Evolutionary conservation across 495 filamentous ascomycete species (phyloP).

Genomic region (Bryoglossum gracile): DNA sequence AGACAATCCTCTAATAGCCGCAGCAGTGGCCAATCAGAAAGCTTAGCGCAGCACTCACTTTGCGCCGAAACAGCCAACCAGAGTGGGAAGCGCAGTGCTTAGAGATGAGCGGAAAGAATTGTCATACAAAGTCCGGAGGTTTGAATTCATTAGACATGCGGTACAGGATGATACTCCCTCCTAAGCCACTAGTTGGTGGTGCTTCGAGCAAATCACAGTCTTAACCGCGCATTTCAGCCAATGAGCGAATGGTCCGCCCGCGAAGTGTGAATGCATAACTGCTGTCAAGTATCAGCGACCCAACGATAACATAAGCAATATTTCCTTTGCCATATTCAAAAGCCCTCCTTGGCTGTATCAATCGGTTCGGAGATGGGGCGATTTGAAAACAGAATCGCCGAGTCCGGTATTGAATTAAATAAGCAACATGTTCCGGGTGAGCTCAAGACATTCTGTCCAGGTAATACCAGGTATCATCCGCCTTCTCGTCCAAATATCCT

Average conservation of each 20-base stretch:
- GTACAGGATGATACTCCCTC: too few relatives aligned
- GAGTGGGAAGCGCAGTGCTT: constrained; percentile 1
- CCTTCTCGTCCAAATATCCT: constrained; percentile 17
- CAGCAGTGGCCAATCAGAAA: constrained; percentile 7
- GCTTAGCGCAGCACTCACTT: constrained; percentile 4
- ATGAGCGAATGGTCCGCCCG: background rate
- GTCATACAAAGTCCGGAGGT: too few relatives aligned
- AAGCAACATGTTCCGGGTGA: constrained; percentile 9
- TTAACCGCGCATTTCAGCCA: background rate
- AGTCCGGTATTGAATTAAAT: background rate
- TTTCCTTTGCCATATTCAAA: background rate
- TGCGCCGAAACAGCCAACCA: constrained; percentile 8
- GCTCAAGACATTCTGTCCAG: constrained; percentile 13
- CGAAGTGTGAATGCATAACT: background rate
- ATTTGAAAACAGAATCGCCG: background rate
- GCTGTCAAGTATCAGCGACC: background rate
- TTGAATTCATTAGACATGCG: too few relatives aligned
- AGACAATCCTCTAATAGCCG: background rate
- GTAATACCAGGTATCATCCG: background rate
- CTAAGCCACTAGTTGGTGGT: too few relatives aligned
- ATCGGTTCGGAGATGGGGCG: background rate
- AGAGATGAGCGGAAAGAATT: constrained; percentile 1
- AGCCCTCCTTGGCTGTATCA: background rate
- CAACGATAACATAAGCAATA: background rate
- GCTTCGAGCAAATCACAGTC: background rate